Base-by-base conservation (phyloP, 371 early-diverging fungal genomes). In the Mucor saturninus region DNA sequence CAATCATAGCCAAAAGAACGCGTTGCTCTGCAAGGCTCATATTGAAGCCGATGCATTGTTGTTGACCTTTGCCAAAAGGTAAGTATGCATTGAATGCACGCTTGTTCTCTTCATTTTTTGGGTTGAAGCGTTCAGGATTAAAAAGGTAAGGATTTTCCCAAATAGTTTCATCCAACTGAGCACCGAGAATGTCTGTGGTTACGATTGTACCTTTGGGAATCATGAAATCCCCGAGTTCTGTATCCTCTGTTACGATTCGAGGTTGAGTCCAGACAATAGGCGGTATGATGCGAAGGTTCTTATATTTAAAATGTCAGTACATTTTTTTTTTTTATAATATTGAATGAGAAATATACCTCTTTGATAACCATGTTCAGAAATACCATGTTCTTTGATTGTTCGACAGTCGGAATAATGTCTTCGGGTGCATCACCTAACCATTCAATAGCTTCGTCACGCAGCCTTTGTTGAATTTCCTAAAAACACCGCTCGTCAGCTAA, bases 21-120 rank as follows among this genome's bases (percentile, higher is more conserved):
- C 78, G 75, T 64, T 81, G 83, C 35, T 83, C 79, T 28, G 75
- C 64, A 37, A 84, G 46, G 13, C 83, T 76, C 68, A 85, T 83
- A 49, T 79, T 75, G 73, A 78, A 75, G 11, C 84, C 87, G 50
- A 81, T 73, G 55, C 87, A 86, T 67, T 80, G 72, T 29, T 84
- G 76, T 14, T 62, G 57, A 29, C 84, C 85, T 28, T 71, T 70
- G 53, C 77, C 69, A 49, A 85, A 85, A 6, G 84, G 81, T 0
- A 78, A 57, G 72, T 74, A 85, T 5, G 80, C 61, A 30, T 74
- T 72, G 53, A 72, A 60, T 28, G 51, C 14, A 15, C 71, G 77
- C 0, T 59, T 54, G 4, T 68, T 73, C 10, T 59, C 59, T 65
- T 69, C 72, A 28, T 73, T 71, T 8, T 65, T 79, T 35, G 72